Evolutionary conservation across 1,284 basidiomycete genomes (phyloP), one percentile per base, ranked within the genome.

Genomic region (Athelia sp.): DNA sequence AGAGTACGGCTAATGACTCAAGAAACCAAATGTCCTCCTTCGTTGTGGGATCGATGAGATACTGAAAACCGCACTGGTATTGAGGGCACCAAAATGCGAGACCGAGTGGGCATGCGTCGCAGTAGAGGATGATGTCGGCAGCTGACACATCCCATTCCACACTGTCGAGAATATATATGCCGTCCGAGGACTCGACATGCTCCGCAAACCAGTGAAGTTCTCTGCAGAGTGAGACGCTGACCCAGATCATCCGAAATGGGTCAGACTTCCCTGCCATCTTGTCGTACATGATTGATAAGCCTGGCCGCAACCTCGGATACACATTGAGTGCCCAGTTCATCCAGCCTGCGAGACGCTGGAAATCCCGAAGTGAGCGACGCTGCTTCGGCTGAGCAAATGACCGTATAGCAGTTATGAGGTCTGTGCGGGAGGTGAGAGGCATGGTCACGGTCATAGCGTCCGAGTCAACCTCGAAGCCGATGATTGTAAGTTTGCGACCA

Each of bases 261-360:
- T 40, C 11, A 0, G 42, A 17, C 36, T 63, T 65, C 0, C 63
- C 64, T 0, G 50, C 43, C 0, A 62, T 63, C 51, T 76, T 76
- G 0, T 47, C 34, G 49, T 76, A 76, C 0, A 70, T 4, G 0
- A 54, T 52, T 9, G 43, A 56, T 43, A 74, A 55, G 0, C 56
- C 61, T 0, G 69, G 70, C 0, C 60, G 57, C 0, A 71, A 51
- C 0, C 67, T 48, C 0, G 73, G 71, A 26, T 55, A 69, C 0
- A 69, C 63, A 47, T 72, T 76, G 1, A 77, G 55, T 0, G 58
- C 58, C 72, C 73, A 76, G 44, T 73, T 75, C 3, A 67, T 50
- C 58, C 64, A 69, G 0, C 72, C 68, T 2, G 63, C 56, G 0
- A 73, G 22, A 0, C 42, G 43, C 31, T 67, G 64, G 52, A 63